phyloP scores from a whole-genome alignment of 306 rosid species.

The Prunus mongolica region DNA sequence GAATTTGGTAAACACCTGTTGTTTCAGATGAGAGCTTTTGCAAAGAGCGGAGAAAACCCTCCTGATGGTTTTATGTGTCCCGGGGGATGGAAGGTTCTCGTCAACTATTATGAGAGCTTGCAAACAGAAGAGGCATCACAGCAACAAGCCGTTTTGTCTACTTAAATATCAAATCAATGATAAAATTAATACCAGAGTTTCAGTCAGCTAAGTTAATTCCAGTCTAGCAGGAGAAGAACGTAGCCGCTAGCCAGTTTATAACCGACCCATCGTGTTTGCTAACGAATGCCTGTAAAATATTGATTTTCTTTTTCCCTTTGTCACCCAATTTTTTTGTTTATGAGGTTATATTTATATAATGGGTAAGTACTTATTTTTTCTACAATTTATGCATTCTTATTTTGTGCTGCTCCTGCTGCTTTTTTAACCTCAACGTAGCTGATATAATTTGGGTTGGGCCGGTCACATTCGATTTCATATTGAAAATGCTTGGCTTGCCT shows the following conservation, averaged over 20 bases:
- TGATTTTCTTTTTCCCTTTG: not conserved
- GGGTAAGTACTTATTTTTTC: not conserved
- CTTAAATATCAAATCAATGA: conserved; percentile 26
- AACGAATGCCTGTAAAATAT: conserved; percentile 6
- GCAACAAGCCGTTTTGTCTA: conserved; percentile 59
- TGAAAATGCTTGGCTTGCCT: too few relatives aligned
- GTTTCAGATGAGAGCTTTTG: conserved; percentile 81
- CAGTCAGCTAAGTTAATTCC: not conserved
- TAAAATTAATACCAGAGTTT: not conserved
- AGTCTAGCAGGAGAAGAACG: not conserved
- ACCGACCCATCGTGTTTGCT: not conserved
- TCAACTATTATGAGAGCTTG: conserved; percentile 73
- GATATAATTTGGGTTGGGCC: too few relatives aligned
- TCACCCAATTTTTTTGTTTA: not conserved
- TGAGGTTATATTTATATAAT: not conserved
- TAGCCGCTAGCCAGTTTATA: not conserved
- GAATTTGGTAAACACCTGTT: not conserved
- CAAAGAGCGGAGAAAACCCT: conserved; percentile 83
- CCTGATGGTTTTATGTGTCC: conserved; percentile 99
- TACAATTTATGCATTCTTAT: not conserved
- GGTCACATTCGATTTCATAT: too few relatives aligned
- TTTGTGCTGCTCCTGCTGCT: too few relatives aligned
- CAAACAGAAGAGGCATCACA: conserved; percentile 59
- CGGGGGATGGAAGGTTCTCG: conserved; percentile 90
- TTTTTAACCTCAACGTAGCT: too few relatives aligned